phyloP scores from a whole-genome alignment of 768 basidiomycete genomes.

The Xerocomellus chrysenteron region DNA sequence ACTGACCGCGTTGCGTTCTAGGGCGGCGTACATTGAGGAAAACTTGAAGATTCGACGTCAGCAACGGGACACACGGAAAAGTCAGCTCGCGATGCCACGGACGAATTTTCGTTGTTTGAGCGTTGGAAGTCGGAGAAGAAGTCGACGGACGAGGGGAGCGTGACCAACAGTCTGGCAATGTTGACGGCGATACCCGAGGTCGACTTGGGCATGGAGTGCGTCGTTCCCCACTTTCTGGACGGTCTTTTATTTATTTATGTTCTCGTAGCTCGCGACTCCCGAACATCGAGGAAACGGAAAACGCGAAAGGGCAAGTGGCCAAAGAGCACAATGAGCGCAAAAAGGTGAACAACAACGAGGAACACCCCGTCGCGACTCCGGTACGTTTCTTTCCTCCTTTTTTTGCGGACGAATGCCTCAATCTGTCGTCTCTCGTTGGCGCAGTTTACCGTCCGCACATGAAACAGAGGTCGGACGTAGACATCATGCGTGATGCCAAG shows the following conservation, averaged over 20 bases:
- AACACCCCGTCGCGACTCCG: conserved; percentile 80
- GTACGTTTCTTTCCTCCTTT: conserved; percentile 58
- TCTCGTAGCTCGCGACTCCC: conserved; percentile 70
- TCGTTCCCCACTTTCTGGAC: conserved; percentile 13
- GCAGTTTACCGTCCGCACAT: conserved; percentile 84
- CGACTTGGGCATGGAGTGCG: conserved; percentile 97
- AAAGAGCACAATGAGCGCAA: conserved; percentile 67
- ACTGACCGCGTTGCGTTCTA: neutral
- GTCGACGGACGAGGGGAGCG: conserved; percentile 81
- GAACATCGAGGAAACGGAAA: conserved; percentile 98
- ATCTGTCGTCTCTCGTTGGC: conserved; percentile 34
- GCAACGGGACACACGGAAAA: conserved; percentile 42
- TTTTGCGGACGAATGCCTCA: neutral
- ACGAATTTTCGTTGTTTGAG: conserved; percentile 73
- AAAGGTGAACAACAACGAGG: conserved; percentile 62
- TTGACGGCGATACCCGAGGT: conserved; percentile 97
- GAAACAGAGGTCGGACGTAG: conserved; percentile 81
- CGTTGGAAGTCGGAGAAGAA: conserved; percentile 59
- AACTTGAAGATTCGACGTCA: conserved; percentile 78
- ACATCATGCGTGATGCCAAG: conserved; percentile 85
- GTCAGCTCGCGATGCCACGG: conserved; percentile 53
- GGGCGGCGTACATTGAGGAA: conserved; percentile 73
- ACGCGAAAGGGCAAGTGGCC: conserved; percentile 83
- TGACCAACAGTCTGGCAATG: conserved; percentile 93
- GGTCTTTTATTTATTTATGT: conserved; percentile 36